Evolutionary conservation across 2,329 filamentous ascomycete species (phyloP).

Genomic region (Metarhizium anisopliae): DNA sequence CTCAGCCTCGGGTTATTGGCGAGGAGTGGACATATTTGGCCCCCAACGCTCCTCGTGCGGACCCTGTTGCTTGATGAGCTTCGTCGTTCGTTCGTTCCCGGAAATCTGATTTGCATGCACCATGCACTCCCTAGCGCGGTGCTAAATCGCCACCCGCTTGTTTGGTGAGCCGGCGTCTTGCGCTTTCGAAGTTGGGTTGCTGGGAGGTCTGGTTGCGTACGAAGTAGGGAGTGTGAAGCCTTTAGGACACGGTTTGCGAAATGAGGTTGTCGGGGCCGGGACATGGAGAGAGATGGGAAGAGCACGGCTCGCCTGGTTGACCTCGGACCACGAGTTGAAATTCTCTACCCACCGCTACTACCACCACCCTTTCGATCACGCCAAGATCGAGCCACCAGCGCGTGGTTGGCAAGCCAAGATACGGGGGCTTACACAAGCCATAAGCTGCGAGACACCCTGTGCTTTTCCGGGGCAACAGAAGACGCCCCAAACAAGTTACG

Average conservation of each 20-base stretch:
- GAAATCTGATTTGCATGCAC: constrained; percentile 3
- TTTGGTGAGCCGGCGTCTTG: background rate
- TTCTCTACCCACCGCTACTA: background rate
- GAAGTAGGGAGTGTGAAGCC: background rate
- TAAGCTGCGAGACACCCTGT: background rate
- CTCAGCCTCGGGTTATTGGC: background rate
- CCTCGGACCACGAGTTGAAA: background rate
- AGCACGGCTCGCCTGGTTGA: background rate
- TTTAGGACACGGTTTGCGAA: too few relatives aligned
- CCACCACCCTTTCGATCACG: background rate
- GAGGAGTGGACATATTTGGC: constrained; percentile 1
- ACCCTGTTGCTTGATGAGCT: background rate
- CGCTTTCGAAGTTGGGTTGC: background rate
- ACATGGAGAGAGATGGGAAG: background rate
- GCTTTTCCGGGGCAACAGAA: background rate
- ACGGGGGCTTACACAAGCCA: background rate
- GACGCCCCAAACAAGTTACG: too few relatives aligned
- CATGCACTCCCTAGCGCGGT: constrained; percentile 1
- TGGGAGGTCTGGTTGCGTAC: background rate
- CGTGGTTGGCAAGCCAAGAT: background rate
- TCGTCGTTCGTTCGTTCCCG: background rate
- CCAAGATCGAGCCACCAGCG: background rate
- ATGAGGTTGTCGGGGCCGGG: background rate
- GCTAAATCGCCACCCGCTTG: background rate
- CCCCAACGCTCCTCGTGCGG: constrained; percentile 2